Evolutionary conservation across 768 basidiomycete species (phyloP), one percentile per base, ranked within the genome.

Genomic region (Rhodocollybia butyracea): DNA sequence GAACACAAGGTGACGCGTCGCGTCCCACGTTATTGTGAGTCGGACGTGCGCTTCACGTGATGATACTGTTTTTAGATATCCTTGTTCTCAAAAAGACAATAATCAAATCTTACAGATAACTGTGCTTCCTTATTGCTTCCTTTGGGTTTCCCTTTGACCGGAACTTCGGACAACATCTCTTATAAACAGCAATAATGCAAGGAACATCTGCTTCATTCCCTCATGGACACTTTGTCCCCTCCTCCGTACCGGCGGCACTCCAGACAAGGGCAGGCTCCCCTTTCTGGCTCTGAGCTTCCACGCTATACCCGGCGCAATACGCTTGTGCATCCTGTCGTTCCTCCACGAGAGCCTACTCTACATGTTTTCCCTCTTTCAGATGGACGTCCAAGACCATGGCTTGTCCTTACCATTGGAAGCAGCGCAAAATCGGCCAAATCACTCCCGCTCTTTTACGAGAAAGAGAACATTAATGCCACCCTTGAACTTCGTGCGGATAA

Each of bases 371-470:
- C 73, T 38, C 62, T 76, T 45, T 61, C 66, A 24, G 77, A 78
- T 54, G 70, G 73, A 34, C 78, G 74, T 60, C 67, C 66, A 52
- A 71, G 65, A 42, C 73, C 77, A 54, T 77, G 76, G 74, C 69
- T 76, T 50, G 73, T 74, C 41, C 73, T 80, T 54, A 76, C 70
- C 48, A 66, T 80, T 56, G 68, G 64, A 63, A 81, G 79, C 69
- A 79, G 78, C 60, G 80, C 80, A 12, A 79, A 77, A 64, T 80
- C 80, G 3, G 67, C 75, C 10, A 77, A 76, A 53, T 79, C 77
- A 50, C 65, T 80, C 31, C 79, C 80, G 8, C 78, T 76, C 21
- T 79, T 78, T 64, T 77, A 76, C 61, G 79, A 82, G 71, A 81
- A 78, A 68, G 79, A 81, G 64, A 73, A 74, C 13, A 54, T 82